Conservation (phyloP, 345 rosid species). For the Atalantia buxifolia region DNA sequence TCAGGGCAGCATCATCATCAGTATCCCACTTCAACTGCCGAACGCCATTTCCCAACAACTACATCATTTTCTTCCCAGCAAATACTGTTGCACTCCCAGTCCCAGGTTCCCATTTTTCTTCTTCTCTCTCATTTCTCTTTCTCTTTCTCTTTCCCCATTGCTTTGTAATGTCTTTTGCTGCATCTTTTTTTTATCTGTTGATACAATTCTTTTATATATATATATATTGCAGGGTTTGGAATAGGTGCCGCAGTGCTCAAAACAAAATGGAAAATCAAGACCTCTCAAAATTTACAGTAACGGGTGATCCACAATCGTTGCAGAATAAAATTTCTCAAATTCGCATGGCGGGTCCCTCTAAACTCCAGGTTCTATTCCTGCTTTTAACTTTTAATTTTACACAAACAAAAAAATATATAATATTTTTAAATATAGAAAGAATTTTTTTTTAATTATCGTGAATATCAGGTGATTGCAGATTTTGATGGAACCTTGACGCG, state of each 20-base stretch:
- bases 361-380: slow-evolving; percentile 60
- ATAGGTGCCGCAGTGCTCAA: slow-evolving; percentile 13
- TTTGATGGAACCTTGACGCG: slow-evolving; percentile 80
- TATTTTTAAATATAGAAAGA: too few relatives aligned
- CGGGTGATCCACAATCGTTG: slow-evolving; percentile 40
- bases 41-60: slow-evolving; percentile 1
- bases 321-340: slow-evolving; percentile 47
- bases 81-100: slow-evolving; percentile 5
- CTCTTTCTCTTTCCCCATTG: neutral
- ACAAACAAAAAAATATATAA: neutral
- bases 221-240: too few relatives aligned
- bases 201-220: too few relatives aligned
- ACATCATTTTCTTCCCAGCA: neutral
- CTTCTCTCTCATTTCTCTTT: too few relatives aligned
- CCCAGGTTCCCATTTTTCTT: neutral
- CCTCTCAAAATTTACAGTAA: slow-evolving; percentile 32
- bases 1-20: neutral
- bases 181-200: neutral
- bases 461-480: slow-evolving; percentile 66
- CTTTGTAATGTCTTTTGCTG: neutral
- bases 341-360: slow-evolving; percentile 62
- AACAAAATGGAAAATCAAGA: slow-evolving; percentile 29
- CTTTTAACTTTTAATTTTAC: neutral
- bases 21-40: neutral
- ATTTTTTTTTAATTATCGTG: neutral